Base-by-base conservation (phyloP, 495 filamentous ascomycete species). In the Neurospora sp. region DNA sequence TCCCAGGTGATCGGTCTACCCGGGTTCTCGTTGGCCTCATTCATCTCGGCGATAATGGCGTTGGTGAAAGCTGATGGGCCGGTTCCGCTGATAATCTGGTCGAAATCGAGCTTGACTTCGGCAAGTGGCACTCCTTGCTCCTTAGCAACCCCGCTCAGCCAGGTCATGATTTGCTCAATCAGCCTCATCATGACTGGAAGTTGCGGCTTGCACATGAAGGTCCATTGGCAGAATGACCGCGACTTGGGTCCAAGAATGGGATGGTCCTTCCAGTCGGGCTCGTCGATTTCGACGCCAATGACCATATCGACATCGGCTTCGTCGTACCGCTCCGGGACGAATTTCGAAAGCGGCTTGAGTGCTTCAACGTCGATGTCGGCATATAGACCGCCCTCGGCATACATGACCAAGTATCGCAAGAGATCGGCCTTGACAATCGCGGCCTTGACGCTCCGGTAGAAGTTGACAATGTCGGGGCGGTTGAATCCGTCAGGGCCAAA, bases 181-280 rank as follows among this genome's bases (percentile, higher is more conserved):
- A 91, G 83, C 16, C 82, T 77, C 81, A 90, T 83, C 87, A 92
- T 87, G 73, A 90, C 86, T 40, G 88, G 88, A 37, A 86, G 85
- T 71, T 85, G 82, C 5, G 88, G 87, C 77, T 89, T 89, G 80
- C 85, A 86, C 81, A 88, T 87, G 73, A 91, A 89, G 11, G 89
- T 91, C 89, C 90, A 92, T 76, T 91, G 89, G 80, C 88, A 91
- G 75, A 91, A 91, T 18, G 88, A 89, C 31, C 83, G 78, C 18
- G 84, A 89, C 76, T 90, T 90, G 68, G 83, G 81, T 37, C 89
- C 89, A 14, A 91, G 85, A 72, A 91, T 88, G 39, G 85, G 80
- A 79, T 91, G 88, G 78, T 90, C 82, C 48, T 80, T 78, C 80
- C 86, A 90, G 22, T 87, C 83, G 37, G 88, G 88, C 79, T 89